Evolutionary conservation across 768 basidiomycete species (phyloP), one percentile per base, ranked within the genome.

Genomic region (Lyophyllum atratum): DNA sequence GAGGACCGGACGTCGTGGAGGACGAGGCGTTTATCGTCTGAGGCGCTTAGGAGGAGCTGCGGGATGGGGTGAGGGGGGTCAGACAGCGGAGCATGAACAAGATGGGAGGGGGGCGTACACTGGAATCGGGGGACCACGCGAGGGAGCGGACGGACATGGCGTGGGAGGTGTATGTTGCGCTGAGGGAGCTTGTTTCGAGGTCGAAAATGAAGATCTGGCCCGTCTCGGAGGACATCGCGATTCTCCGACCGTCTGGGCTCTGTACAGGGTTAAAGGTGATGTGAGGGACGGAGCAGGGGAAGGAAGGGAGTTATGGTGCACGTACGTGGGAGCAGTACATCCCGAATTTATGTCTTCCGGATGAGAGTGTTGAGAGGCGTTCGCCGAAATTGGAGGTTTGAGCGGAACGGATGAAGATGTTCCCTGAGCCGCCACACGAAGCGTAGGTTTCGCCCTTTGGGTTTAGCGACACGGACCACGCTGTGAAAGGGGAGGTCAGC

Each of bases 191-290:
- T 2, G 89, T 80, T 67, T 90, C 88, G 37, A 90, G 69, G 69
- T 96, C 94, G 59, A 95, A 89, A 43, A 98, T 77, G 70, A 84
- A 92, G 52, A 96, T 88, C 64, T 93, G 89, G n/a, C 95, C 95
- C 1, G 85, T 81, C 70, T 96, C 94, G 9, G 87, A 85, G 3
- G 93, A 85, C 61, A 96, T 79, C 15, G 92, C 95, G 46, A 98
- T 72, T 42, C 85, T 83, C 60, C 81, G 81, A 40, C 95, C 94
- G 66, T 96, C 92, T 14, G 95, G 93, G 64, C 92, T 95, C 95
- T 96, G 68, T 55, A 26, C 6, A 29, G 31, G 33, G 48, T 31
- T 53, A 22, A 43, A 54, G 52, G 12, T 19, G 19, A 15, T 21
- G n/a, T n/a, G 15, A 42, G 4, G 49, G 47, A 28, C 9, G 49